phyloP scores from a whole-genome alignment of 1,139 yeast species.

The Blastobotrys ciferrii region DNA sequence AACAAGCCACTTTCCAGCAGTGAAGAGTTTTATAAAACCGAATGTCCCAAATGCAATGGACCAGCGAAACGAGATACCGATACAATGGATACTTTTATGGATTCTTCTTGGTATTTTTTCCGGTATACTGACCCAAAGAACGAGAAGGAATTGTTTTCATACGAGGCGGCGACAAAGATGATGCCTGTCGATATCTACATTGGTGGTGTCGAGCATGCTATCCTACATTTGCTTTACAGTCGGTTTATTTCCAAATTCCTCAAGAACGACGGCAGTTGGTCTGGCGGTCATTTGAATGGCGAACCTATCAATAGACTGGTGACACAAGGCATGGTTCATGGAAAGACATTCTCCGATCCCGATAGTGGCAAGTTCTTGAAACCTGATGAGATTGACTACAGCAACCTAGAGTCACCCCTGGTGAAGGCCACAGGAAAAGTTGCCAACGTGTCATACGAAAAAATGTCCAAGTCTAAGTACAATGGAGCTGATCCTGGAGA shows the following conservation, averaged over 20 bases:
- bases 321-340: slow-evolving; percentile 98
- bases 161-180: slow-evolving; percentile 48
- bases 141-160: slow-evolving; percentile 49
- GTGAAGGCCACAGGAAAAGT: slow-evolving; percentile 49
- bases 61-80: slow-evolving; percentile 88
- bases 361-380: slow-evolving; percentile 68
- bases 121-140: slow-evolving; percentile 79
- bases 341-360: slow-evolving; percentile 76
- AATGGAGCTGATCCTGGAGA: slow-evolving; percentile 90
- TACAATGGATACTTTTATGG: slow-evolving; percentile 98
- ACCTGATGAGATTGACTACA: slow-evolving; percentile 64
- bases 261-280: slow-evolving; percentile 58
- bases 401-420: slow-evolving; percentile 41
- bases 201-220: slow-evolving; percentile 97
- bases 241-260: slow-evolving; percentile 82
- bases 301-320: slow-evolving; percentile 81
- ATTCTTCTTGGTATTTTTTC: slow-evolving; percentile 94
- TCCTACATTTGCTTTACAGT: slow-evolving; percentile 79
- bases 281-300: slow-evolving; percentile 50
- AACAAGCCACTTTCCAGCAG: slow-evolving; percentile 73
- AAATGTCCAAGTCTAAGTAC: slow-evolving; percentile 93
- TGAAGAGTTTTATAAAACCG: slow-evolving; percentile 66
- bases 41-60: slow-evolving; percentile 78
- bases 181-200: slow-evolving; percentile 88
- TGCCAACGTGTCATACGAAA: slow-evolving; percentile 67